Conservation (phyloP, 495 filamentous ascomycete genomes). For the Podospora tetraspora region DNA sequence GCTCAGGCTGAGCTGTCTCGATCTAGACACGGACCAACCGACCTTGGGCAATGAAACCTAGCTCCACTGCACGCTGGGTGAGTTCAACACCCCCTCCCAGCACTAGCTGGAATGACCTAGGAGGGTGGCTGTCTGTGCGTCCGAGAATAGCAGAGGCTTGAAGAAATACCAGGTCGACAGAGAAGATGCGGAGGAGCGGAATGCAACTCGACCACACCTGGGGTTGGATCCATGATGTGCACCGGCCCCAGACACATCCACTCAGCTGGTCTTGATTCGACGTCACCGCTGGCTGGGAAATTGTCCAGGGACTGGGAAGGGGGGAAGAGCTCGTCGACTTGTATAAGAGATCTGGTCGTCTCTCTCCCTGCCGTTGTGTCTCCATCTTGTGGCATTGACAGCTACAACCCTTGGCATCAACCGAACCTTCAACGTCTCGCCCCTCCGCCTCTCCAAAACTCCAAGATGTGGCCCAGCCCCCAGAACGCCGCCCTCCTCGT, state of each 20-base stretch:
- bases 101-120: background rate
- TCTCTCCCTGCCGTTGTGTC: background rate
- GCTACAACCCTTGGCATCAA: background rate
- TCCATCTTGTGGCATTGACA: background rate
- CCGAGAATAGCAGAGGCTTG: background rate
- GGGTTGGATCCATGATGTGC: background rate
- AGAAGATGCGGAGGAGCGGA: background rate
- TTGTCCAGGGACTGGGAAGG: background rate
- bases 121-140: background rate
- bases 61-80: background rate
- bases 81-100: background rate
- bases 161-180: background rate
- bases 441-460: background rate
- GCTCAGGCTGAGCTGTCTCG: background rate
- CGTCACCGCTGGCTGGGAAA: background rate
- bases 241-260: background rate
- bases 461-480: constrained; percentile 32
- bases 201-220: background rate
- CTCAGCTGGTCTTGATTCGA: background rate
- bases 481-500: constrained; percentile 28
- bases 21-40: background rate
- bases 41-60: background rate
- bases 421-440: background rate
- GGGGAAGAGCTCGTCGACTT: background rate
- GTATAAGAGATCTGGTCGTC: background rate